Evolutionary conservation across 2,329 filamentous ascomycete species (phyloP), one percentile per base, ranked within the genome.

Genomic region (Cladosporium sp.): DNA sequence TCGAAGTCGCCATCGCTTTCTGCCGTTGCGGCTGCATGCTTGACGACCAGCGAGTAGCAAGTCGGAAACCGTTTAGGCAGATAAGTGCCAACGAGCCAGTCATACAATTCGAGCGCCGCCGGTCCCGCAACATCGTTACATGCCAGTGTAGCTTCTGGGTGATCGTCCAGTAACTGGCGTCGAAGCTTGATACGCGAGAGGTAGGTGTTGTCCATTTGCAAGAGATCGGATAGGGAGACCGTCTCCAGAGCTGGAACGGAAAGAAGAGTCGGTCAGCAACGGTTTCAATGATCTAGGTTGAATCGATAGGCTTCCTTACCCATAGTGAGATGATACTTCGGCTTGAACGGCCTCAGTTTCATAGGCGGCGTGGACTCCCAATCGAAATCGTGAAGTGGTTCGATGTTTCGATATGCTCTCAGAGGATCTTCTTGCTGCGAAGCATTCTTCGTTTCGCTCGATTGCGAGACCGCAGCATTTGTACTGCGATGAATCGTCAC

Each of bases 281-380:
- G n/a, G 3, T 11, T 4, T 3, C 41, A 15, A 47, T 11, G 5
- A 54, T 11, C n/a, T 21, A n/a, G 10, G 11, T 47, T 24, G 41
- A 1, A 47, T 10, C 18, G 7, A 44, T 2, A 15, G 18, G 18
- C 6, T n/a, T n/a, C 69, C 76, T 68, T 76, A 87, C 86, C 84
- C 87, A 89, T 89, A 6, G 87, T 88, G 60, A 89, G 75, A 72
- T 88, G 83, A 72, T 86, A 89, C 70, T 84, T 87, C 5, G 85
- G 82, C 74, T 86, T 88, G 75, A 88, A 88, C 0, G 85, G 84
- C 15, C 87, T 79, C 12, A 87, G 73, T 65, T 85, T 81, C 44
- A 86, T 72, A 0, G 85, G 87, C 65, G 83, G 79, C 36, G 81
- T 83, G 0, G 75, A 79, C 61, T 78, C 72, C 80, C 85, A 84